Evolutionary conservation across 306 rosid genomes (phyloP), one percentile per base, ranked within the genome.

Genomic region (Citrullus amarus): DNA sequence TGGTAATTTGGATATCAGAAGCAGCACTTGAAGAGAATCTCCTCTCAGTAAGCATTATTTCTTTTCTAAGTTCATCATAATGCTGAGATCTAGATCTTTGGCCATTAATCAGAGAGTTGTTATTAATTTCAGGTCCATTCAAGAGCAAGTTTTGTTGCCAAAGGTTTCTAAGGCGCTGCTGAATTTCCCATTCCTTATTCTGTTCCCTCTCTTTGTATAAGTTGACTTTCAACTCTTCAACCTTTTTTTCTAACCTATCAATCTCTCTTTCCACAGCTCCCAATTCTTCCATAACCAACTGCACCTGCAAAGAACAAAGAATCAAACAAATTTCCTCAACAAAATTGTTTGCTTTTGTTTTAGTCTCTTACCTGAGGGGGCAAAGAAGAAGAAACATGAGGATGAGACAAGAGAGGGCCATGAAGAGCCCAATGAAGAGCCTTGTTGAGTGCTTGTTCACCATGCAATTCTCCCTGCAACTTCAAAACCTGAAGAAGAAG

Each of bases 231-330:
- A 95, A 87, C 80, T 88, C 96, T 81, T 89, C 88, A 41, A 91
- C 87, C 89, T 82, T 91, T 78, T 87, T 86, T 85, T 91, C 99
- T 18, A 95, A 83, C 85, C 78, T 58, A 38, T 77, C 61, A 63
- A 95, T 86, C 90, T 92, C 97, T 60, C 87, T 90, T 88, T 91
- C 97, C 34, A 92, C 89, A 79, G 63, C 75, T 79, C 79, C 88
- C 83, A 95, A 81, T 83, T 95, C 98, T 41, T 88, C 78, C 79
- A 92, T 84, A 74, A 92, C 82, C 83, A 80, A 81, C 86, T 83
- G 89, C 80, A 89, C 87, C 95, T 92, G 80, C 83, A 88, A 28
- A 28, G 9, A 56, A 6, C 10, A 30, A 30, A 10, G 32, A 46
- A 8, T 22, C 25, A 80, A 43, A 60, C 39, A 18, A 9, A 20